Percentiles rank a stretch among this genome's conserved stretches.
Conservation (phyloP, 805 yeast species). For the Myxozyma neotropica region DNA sequence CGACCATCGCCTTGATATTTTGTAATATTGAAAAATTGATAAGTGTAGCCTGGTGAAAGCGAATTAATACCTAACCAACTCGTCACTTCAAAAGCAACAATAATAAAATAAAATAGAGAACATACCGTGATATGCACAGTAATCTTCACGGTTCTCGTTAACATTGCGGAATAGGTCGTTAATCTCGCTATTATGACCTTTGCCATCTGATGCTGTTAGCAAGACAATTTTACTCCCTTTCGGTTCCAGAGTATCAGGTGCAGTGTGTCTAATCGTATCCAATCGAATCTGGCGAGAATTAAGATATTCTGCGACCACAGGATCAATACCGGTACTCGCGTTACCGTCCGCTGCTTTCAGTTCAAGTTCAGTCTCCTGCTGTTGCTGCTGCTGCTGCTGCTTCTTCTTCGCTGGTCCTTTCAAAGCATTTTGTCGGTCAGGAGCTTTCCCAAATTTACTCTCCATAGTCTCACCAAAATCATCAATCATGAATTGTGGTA, state of each 20-base stretch:
- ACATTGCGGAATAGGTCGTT: slow-evolving; percentile 24
- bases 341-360: neutral
- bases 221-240: slow-evolving; percentile 33
- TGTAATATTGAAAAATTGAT: slow-evolving; percentile 38
- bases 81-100: neutral
- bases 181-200: slow-evolving; percentile 29
- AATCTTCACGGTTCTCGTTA: slow-evolving; percentile 40
- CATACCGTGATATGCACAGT: slow-evolving; percentile 41
- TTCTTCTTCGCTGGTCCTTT: neutral
- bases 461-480: slow-evolving; percentile 15
- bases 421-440: neutral
- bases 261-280: slow-evolving; percentile 1
- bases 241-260: slow-evolving; percentile 19
- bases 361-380: neutral
- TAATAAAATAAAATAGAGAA: neutral
- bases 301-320: neutral
- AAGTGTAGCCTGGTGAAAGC: slow-evolving; percentile 32
- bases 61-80: neutral
- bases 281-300: neutral
- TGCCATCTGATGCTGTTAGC: slow-evolving; percentile 37
- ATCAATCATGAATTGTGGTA: neutral
- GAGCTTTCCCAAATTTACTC: slow-evolving; percentile 7
- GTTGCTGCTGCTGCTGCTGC: neutral
- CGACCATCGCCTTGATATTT: slow-evolving; percentile 27
- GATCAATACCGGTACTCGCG: neutral